Evolutionary conservation across 345 rosid genomes (phyloP).

Genomic region (Melastoma malabathricum): DNA sequence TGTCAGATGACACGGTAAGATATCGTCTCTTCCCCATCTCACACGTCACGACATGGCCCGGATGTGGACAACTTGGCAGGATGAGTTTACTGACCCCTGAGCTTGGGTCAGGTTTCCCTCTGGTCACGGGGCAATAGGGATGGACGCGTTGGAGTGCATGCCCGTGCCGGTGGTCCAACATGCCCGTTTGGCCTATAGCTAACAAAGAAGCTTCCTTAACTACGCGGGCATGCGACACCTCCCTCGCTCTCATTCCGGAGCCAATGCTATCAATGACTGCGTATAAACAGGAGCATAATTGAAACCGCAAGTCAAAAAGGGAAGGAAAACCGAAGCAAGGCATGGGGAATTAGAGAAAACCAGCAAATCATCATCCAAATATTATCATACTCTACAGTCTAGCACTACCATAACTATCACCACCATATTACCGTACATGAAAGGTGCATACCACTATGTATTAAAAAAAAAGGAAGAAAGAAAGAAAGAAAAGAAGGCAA

Average conservation of each 20-base stretch:
- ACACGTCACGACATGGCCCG: background rate
- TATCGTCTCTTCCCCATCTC: background rate
- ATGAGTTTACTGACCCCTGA: no score
- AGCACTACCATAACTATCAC: constrained; percentile 10
- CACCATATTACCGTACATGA: constrained; percentile 31
- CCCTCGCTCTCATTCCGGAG: no score
- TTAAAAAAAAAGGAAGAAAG: constrained; percentile 18
- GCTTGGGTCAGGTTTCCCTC: constrained; percentile 37
- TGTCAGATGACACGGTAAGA: constrained; percentile 68
- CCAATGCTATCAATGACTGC: no score
- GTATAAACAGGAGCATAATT: no score
- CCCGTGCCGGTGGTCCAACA: constrained; percentile 65
- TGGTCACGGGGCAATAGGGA: constrained; percentile 45
- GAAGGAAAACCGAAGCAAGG: constrained; percentile 21
- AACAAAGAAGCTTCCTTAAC: constrained; percentile 16
- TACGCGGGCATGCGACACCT: background rate
- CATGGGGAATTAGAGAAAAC: constrained; percentile 11
- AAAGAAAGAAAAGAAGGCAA: constrained; percentile 11
- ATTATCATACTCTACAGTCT: no score
- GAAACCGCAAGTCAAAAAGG: constrained; percentile 3
- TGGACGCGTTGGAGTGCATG: constrained; percentile 16
- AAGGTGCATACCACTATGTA: constrained; percentile 27
- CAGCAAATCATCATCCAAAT: constrained; percentile 1
- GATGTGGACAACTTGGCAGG: no score
- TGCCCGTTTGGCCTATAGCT: constrained; percentile 81